phyloP scores from a whole-genome alignment of 768 basidiomycete species.

The Tricholoma bakamatsutake region DNA sequence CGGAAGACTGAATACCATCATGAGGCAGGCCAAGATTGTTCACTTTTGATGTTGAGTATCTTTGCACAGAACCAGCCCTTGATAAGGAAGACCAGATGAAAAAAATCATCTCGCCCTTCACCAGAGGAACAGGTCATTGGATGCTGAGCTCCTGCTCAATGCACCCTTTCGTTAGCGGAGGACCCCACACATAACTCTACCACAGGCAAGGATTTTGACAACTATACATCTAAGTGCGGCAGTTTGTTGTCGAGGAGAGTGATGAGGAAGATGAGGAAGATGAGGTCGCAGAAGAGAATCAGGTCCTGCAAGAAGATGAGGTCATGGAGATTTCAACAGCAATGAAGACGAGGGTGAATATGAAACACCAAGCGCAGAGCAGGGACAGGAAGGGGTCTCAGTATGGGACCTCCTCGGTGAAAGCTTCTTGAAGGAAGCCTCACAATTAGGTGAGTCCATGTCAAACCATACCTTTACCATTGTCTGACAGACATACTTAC shows the following conservation, averaged over 20 bases:
- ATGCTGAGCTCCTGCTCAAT: not conserved
- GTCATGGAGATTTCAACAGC: not conserved
- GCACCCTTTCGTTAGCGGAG: not conserved
- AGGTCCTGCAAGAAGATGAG: not conserved
- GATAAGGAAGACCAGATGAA: not conserved
- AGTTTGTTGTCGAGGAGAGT: not conserved
- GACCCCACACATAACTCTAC: not conserved
- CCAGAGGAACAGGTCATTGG: not conserved
- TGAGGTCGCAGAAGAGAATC: not conserved
- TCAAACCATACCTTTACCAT: no score
- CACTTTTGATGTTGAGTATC: no score
- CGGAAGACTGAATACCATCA: not conserved
- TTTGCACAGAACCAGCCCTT: not conserved
- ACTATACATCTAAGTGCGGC: not conserved
- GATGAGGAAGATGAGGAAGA: not conserved
- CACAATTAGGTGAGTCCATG: slow-evolving; percentile 5
- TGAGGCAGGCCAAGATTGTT: not conserved
- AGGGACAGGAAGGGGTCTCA: not conserved
- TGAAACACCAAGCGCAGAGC: not conserved
- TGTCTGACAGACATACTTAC: no score
- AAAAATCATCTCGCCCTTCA: not conserved
- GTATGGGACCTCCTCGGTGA: slow-evolving; percentile 1
- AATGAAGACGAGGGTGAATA: not conserved
- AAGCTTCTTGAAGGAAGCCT: slow-evolving; percentile 1
- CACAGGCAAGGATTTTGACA: not conserved